Evolutionary conservation across 2,329 filamentous ascomycete species (phyloP).

Genomic region (Scytalidium sp.): DNA sequence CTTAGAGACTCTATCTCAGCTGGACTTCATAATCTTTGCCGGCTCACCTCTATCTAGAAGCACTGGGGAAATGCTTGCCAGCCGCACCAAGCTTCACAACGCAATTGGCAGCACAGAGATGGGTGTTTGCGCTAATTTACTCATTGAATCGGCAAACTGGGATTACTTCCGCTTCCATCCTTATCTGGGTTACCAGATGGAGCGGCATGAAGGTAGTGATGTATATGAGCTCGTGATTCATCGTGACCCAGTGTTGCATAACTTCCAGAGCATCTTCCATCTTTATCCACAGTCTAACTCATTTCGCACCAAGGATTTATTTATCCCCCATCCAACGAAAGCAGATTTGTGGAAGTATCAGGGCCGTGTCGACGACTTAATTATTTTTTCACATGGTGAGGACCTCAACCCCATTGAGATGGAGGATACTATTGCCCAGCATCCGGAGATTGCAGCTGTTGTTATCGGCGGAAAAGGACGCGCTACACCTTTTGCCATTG

Average conservation of each 20-base stretch:
- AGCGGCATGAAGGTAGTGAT: background rate
- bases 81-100: background rate
- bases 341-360: conserved; percentile 7
- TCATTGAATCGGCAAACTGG: conserved; percentile 6
- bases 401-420: conserved; percentile 1
- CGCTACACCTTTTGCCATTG: background rate
- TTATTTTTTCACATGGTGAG: conserved; percentile 4
- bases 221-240: background rate
- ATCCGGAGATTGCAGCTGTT: background rate
- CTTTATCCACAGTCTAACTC: conserved; percentile 3
- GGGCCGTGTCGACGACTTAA: conserved; percentile 8
- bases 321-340: conserved; percentile 6
- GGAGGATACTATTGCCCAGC: background rate
- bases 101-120: conserved; percentile 7
- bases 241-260: background rate
- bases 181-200: conserved; percentile 6
- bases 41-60: background rate
- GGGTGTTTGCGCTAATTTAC: conserved; percentile 1
- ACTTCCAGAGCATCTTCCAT: background rate
- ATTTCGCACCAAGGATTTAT: conserved; percentile 6
- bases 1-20: background rate
- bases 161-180: conserved; percentile 9
- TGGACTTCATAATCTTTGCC: background rate
- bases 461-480: background rate
- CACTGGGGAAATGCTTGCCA: background rate